Percentiles rank a stretch among this genome's conserved stretches.
phyloP scores from a whole-genome alignment of 306 rosid genomes.

The Cicer pinnatifidum region DNA sequence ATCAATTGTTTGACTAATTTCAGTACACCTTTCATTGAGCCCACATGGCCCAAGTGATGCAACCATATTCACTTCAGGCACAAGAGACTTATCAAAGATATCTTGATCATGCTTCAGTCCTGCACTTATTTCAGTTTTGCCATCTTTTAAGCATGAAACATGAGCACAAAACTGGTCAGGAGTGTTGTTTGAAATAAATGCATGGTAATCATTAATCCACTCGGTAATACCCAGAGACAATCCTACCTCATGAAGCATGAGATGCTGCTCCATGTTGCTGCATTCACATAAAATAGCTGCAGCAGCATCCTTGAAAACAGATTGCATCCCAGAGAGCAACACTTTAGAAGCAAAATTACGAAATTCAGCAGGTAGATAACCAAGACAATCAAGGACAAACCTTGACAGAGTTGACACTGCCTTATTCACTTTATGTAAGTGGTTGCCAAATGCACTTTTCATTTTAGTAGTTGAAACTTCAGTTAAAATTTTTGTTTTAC shows the following conservation, averaged over 20 bases:
- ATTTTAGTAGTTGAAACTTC: constrained; percentile 50
- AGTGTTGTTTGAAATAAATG: constrained; percentile 51
- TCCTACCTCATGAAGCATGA: constrained; percentile 92
- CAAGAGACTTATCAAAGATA: constrained; percentile 41
- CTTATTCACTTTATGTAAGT: constrained; percentile 49
- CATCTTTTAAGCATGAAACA: constrained; percentile 50
- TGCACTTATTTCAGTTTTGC: constrained; percentile 38
- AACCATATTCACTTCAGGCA: constrained; percentile 50
- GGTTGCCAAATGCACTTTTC: constrained; percentile 50
- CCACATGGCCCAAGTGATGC: constrained; percentile 40
- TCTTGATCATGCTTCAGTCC: constrained; percentile 46
- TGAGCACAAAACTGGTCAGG: constrained; percentile 43
- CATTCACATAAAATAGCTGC: constrained; percentile 76
- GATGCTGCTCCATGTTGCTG: constrained; percentile 64
- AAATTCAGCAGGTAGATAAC: constrained; percentile 73
- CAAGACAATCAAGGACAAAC: constrained; percentile 78
- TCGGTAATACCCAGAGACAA: constrained; percentile 72
- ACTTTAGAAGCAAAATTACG: constrained; percentile 71
- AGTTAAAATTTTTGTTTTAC: constrained; percentile 38
- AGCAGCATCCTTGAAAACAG: constrained; percentile 72
- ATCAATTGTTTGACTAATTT: constrained; percentile 38
- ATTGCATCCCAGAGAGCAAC: constrained; percentile 78
- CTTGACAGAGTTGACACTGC: constrained; percentile 60
- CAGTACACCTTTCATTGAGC: constrained; percentile 40
- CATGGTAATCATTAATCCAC: constrained; percentile 77